These are phyloP conservation scores for Erodium moschatum DNA, from an alignment of 441 rosid genomes.

Conservation along the genomic window DNA sequence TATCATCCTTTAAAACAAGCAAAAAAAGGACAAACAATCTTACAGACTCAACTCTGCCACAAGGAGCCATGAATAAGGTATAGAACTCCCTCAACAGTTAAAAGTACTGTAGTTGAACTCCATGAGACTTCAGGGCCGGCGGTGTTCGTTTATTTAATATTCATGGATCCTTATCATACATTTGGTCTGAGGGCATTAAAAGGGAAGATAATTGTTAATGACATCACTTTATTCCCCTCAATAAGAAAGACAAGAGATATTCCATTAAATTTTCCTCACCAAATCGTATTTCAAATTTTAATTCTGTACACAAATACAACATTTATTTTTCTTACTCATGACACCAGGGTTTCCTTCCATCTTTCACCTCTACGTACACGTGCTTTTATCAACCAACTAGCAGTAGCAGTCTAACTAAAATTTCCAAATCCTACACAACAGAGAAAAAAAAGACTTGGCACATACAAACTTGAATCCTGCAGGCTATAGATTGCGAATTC, in stretches of 20 bases:
- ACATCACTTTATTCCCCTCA: not conserved
- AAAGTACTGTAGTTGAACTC: not conserved
- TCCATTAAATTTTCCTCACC: slow-evolving; percentile 1
- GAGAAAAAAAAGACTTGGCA: not conserved
- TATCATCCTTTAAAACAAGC: not conserved
- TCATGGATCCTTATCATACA: slow-evolving; percentile 1
- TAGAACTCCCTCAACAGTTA: not conserved
- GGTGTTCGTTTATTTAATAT: slow-evolving; percentile 6
- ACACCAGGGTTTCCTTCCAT: not conserved
- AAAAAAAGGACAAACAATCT: not conserved
- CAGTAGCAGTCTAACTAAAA: not conserved
- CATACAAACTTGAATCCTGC: not conserved
- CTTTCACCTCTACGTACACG: not conserved
- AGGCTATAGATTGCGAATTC: not conserved
- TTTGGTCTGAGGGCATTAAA: slow-evolving; percentile 6
- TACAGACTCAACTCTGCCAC: not conserved
- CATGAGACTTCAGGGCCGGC: not conserved
- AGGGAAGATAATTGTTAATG: not conserved
- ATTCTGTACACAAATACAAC: not conserved
- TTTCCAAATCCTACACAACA: not conserved
- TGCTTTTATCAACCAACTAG: not conserved
- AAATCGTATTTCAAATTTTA: not conserved
- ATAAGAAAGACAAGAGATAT: not conserved
- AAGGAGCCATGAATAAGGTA: slow-evolving; percentile 3
- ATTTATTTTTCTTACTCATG: not conserved